phyloP scores from a whole-genome alignment of 495 filamentous ascomycete genomes.

The Aspergillus funiculosus region DNA sequence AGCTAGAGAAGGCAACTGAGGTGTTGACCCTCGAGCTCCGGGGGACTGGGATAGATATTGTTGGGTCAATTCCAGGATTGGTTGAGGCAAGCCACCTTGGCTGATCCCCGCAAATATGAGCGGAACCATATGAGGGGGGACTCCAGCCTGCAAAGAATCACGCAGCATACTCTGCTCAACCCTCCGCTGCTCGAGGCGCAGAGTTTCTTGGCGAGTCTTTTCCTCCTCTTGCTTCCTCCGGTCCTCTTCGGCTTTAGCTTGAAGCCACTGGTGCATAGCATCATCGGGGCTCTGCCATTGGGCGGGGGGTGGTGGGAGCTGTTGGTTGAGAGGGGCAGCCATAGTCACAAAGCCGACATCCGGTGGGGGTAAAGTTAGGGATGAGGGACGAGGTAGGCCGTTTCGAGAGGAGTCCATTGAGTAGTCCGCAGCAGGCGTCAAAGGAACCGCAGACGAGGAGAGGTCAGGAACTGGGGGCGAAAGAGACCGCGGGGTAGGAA shows the following conservation, averaged over 20 bases:
- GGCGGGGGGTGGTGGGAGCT: conserved; percentile 63
- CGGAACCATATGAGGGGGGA: conserved; percentile 82
- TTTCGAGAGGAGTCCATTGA: conserved; percentile 35
- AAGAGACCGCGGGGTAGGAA: conserved; percentile 31
- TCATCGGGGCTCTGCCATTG: conserved; percentile 74
- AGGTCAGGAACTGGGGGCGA: conserved; percentile 18
- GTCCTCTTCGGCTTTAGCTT: conserved; percentile 81
- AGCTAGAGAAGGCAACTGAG: conserved; percentile 37
- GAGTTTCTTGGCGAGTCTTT: conserved; percentile 72
- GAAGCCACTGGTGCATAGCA: conserved; percentile 73
- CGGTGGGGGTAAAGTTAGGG: conserved; percentile 32
- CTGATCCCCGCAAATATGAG: conserved; percentile 84
- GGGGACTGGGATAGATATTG: conserved; percentile 49
- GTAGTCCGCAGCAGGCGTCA: conserved; percentile 16
- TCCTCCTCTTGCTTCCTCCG: conserved; percentile 81
- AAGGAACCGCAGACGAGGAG: conserved; percentile 11
- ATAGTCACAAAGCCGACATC: conserved; percentile 33
- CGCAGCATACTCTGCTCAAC: conserved; percentile 79
- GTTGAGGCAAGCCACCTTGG: conserved; percentile 54
- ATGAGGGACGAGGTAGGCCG: conserved; percentile 36
- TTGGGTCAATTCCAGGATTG: conserved; percentile 66
- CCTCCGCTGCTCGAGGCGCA: conserved; percentile 72
- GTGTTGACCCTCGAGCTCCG: conserved; percentile 34
- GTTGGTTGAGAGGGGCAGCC: conserved; percentile 30
- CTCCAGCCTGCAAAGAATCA: conserved; percentile 70